A percentile compares a stretch with the other conserved stretches of the same genome.
These are phyloP conservation scores for Apiospora aurea DNA, from an alignment of 2,329 filamentous ascomycete species.

Conservation along the genomic window DNA sequence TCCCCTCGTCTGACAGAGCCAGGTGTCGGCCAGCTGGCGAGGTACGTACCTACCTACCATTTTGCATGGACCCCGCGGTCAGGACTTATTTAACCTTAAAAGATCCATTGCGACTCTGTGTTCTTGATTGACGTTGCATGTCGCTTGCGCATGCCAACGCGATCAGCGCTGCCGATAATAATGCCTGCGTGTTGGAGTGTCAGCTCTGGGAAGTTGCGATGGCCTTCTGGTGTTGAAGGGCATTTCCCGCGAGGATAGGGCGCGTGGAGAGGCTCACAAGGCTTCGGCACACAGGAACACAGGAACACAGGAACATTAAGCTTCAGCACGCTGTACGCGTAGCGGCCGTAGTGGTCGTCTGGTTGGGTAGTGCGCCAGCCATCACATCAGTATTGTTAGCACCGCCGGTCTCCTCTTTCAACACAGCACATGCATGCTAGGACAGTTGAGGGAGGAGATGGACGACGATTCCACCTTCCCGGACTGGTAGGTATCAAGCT, in stretches of 20 bases:
- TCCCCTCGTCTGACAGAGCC: background rate
- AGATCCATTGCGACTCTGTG: background rate
- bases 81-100: background rate
- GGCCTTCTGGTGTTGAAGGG: background rate
- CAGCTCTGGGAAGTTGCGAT: background rate
- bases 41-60: background rate
- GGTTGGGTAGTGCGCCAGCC: background rate
- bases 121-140: background rate
- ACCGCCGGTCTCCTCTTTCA: background rate
- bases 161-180: background rate
- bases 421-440: background rate
- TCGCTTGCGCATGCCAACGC: background rate
- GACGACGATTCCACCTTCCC: background rate
- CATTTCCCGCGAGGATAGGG: background rate
- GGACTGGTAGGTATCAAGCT: slow-evolving; percentile 12
- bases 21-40: background rate
- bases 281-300: background rate
- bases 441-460: background rate
- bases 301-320: background rate
- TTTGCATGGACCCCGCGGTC: background rate
- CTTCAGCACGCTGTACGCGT: background rate
- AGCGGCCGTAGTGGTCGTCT: no score
- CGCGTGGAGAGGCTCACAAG: background rate
- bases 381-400: background rate
- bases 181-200: background rate